These are phyloP conservation scores for Penicillium brevicompactum DNA, from an alignment of 2,329 filamentous ascomycete genomes.

Conservation along the genomic window DNA sequence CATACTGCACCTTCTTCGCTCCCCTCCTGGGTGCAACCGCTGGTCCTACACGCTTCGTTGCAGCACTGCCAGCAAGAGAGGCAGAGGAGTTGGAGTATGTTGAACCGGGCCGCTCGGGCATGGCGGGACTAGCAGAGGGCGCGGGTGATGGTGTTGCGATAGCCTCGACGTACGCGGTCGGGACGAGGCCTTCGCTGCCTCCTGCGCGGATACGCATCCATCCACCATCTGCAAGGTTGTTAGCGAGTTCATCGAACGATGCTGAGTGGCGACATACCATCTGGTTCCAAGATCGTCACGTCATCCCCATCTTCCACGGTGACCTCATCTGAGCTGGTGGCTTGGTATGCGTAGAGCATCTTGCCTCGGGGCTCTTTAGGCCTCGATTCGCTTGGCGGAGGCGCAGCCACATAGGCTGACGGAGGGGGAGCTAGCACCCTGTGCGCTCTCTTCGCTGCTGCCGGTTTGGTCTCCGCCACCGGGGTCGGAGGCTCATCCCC, in stretches of 20 bases:
- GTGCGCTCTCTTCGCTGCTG: constrained; percentile 55
- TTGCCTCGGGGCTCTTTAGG: constrained; percentile 68
- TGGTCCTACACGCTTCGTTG: constrained; percentile 80
- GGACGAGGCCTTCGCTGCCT: constrained; percentile 77
- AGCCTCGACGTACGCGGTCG: constrained; percentile 79
- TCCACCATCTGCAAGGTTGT: constrained; percentile 70
- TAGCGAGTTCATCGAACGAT: constrained; percentile 5
- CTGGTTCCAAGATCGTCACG: constrained; percentile 76
- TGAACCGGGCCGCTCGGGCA: constrained; percentile 65
- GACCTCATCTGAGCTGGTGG: constrained; percentile 77
- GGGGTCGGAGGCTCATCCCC: constrained; percentile 44
- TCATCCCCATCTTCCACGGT: constrained; percentile 77
- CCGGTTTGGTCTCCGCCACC: constrained; percentile 34
- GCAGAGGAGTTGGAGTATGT: constrained; percentile 77
- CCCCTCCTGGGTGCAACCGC: constrained; percentile 87
- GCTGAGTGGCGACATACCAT: constrained; percentile 66
- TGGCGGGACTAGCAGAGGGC: constrained; percentile 30
- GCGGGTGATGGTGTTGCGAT: constrained; percentile 51
- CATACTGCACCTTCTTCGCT: constrained; percentile 91
- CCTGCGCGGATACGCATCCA: constrained; percentile 84
- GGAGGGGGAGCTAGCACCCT: constrained; percentile 88
- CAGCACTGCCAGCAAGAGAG: constrained; percentile 61
- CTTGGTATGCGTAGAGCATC: constrained; percentile 88
- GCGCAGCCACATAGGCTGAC: constrained; percentile 71
- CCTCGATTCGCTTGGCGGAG: constrained; percentile 54